These are phyloP conservation scores for Schizosaccharomyces japonicus DNA, from an alignment of 805 yeast species.

Conservation along the genomic window DNA sequence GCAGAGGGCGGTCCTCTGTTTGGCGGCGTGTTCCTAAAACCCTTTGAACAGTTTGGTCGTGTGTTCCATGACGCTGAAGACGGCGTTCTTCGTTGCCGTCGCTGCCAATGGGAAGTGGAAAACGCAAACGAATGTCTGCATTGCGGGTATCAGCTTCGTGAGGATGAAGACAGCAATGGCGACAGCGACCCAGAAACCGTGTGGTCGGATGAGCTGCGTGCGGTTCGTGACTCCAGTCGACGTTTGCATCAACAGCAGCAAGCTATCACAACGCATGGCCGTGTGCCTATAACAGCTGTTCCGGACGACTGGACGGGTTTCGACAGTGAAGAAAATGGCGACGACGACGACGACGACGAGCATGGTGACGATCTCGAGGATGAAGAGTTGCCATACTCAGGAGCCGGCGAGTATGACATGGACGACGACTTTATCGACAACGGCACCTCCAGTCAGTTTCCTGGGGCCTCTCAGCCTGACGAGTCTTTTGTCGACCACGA, in stretches of 20 bases:
- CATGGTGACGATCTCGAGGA: neutral
- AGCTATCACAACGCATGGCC: neutral
- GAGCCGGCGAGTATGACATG: neutral
- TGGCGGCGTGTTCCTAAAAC: neutral
- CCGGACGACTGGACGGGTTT: neutral
- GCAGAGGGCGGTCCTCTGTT: neutral
- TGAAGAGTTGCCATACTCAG: neutral
- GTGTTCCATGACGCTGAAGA: neutral
- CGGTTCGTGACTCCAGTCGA: neutral
- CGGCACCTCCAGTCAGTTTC: neutral
- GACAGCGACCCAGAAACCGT: too few species aligned
- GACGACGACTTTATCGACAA: neutral
- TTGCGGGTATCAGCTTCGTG: neutral
- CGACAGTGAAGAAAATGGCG: neutral
- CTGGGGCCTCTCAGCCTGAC: neutral
- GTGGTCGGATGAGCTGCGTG: neutral
- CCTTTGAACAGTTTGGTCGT: neutral
- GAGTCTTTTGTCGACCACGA: neutral
- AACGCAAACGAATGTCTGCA: neutral
- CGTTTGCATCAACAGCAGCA: neutral
- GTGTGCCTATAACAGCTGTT: neutral
- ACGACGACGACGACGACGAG: neutral
- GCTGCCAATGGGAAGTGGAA: slow-evolving; percentile 2
- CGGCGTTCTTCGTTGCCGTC: neutral
- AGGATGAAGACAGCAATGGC: neutral